Evolutionary conservation across 805 yeast genomes (phyloP).

Genomic region (Candida rishiriensis): DNA sequence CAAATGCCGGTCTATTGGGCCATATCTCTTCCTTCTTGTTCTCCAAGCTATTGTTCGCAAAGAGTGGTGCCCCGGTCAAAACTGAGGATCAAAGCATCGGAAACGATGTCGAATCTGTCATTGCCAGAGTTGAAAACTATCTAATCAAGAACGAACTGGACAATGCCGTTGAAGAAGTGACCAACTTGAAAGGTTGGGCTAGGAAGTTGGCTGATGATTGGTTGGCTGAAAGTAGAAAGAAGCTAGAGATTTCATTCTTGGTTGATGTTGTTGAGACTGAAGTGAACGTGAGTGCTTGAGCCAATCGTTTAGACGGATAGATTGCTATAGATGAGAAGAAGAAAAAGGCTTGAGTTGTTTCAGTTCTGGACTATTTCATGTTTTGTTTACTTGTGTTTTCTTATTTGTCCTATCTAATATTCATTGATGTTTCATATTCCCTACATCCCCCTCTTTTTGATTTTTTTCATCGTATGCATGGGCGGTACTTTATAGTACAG

Average conservation of each 20-base stretch:
- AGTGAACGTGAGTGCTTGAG: constrained; percentile 36
- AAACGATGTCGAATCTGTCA: constrained; percentile 81
- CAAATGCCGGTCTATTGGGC: constrained; percentile 93
- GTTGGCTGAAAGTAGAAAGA: constrained; percentile 84
- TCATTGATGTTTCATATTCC: too few relatives aligned
- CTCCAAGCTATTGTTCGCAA: constrained; percentile 70
- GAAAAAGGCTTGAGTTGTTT: not conserved
- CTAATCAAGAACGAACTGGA: constrained; percentile 73
- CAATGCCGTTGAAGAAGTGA: constrained; percentile 88
- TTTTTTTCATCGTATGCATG: too few relatives aligned
- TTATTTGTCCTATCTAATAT: too few relatives aligned
- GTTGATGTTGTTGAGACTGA: constrained; percentile 66
- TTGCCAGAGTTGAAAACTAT: constrained; percentile 78
- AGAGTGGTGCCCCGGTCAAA: constrained; percentile 62
- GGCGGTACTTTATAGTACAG: too few relatives aligned
- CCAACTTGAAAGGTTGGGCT: constrained; percentile 88
- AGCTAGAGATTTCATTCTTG: constrained; percentile 82
- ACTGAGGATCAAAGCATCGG: constrained; percentile 40
- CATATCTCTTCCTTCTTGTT: constrained; percentile 78
- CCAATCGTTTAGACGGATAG: too few relatives aligned
- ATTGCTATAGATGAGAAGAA: not conserved
- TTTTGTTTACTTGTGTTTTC: not conserved
- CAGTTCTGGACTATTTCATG: not conserved
- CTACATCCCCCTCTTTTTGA: too few relatives aligned
- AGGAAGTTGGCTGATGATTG: constrained; percentile 87